phyloP scores from a whole-genome alignment of 345 rosid genomes.

The Kandelia obovata region DNA sequence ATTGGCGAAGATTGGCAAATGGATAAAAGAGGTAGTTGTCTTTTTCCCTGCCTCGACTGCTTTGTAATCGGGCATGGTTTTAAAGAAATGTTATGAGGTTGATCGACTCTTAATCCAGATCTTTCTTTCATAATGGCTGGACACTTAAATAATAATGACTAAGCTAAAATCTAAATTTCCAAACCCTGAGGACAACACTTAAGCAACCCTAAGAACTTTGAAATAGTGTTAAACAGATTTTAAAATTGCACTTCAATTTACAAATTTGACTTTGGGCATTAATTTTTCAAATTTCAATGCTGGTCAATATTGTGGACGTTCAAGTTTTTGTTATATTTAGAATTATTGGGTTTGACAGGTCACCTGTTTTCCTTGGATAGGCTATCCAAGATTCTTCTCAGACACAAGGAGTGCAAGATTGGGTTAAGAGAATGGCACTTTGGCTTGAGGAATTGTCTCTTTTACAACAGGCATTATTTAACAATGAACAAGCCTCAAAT shows the following conservation, averaged over 20 bases:
- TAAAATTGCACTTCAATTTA: background rate
- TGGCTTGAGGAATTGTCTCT: slow-evolving; percentile 64
- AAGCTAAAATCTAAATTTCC: background rate
- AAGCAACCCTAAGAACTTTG: background rate
- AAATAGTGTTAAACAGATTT: background rate
- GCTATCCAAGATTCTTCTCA: slow-evolving; percentile 45
- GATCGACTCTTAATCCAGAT: background rate
- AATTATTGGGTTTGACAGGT: slow-evolving; percentile 6
- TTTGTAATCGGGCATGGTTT: background rate
- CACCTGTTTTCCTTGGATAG: slow-evolving; percentile 37
- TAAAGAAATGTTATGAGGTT: background rate
- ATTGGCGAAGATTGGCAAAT: slow-evolving; percentile 56
- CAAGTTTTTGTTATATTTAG: background rate
- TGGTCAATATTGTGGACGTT: too few species aligned
- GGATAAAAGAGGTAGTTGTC: slow-evolving; percentile 64
- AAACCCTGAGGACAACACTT: background rate
- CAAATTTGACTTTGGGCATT: background rate
- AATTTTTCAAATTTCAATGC: too few species aligned
- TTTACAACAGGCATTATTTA: slow-evolving; percentile 50
- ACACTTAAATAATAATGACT: background rate
- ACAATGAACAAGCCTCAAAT: slow-evolving; percentile 39
- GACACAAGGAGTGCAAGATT: slow-evolving; percentile 46
- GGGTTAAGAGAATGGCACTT: slow-evolving; percentile 46
- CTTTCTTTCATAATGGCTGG: background rate
- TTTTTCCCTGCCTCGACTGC: slow-evolving; percentile 7